Conservation (phyloP, 2,329 filamentous ascomycete genomes). For the Claviceps africana region DNA sequence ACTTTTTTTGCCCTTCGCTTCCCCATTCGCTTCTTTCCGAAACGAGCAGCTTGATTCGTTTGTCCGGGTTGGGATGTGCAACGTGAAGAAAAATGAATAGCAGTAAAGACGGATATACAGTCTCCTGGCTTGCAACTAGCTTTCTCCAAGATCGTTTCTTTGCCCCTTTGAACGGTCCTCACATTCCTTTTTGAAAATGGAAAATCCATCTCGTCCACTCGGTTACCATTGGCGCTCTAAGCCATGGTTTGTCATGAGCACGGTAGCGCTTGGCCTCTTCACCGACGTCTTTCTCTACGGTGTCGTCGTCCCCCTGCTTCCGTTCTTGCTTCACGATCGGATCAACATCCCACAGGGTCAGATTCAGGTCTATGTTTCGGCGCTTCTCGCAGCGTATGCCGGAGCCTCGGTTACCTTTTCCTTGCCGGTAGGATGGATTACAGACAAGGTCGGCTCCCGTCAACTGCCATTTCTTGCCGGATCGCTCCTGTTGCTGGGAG, state of each 20-base stretch:
- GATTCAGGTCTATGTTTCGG: not conserved
- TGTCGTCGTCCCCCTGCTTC: conserved; percentile 6
- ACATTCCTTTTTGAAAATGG: not conserved
- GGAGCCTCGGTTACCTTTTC: not conserved
- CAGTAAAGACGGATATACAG: too few species aligned
- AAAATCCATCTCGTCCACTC: not conserved
- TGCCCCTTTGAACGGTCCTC: too few species aligned
- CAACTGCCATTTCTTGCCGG: not conserved
- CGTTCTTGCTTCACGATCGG: conserved; percentile 5
- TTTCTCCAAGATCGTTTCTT: too few species aligned
- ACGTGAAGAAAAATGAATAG: too few species aligned
- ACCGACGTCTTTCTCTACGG: conserved; percentile 6
- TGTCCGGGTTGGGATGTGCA: too few species aligned
- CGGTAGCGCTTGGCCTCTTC: conserved; percentile 5
- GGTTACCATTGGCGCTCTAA: not conserved
- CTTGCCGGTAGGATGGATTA: not conserved
- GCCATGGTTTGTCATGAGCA: not conserved
- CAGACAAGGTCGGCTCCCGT: not conserved
- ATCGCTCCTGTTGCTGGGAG: not conserved
- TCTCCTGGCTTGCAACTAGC: too few species aligned
- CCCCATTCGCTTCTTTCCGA: too few species aligned
- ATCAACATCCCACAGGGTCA: conserved; percentile 1
- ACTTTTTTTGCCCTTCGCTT: too few species aligned
- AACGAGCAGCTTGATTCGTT: too few species aligned
- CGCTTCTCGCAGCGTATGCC: not conserved